These are phyloP conservation scores for Colletotrichum tropicale DNA, from an alignment of 2,329 filamentous ascomycete species.

Conservation along the genomic window DNA sequence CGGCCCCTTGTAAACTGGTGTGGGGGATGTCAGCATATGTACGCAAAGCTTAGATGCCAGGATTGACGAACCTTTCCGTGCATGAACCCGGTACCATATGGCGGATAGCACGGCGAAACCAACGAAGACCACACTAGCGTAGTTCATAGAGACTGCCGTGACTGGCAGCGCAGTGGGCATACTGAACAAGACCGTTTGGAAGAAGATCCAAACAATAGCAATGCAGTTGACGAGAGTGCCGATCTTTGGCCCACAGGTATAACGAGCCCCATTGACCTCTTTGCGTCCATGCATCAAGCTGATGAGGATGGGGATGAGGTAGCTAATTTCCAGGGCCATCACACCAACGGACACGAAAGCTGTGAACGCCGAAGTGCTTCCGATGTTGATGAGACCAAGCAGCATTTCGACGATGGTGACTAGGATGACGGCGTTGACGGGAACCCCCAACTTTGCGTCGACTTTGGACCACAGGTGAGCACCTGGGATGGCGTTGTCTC, in stretches of 20 bases:
- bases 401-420: conserved; percentile 67
- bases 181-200: conserved; percentile 75
- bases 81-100: conserved; percentile 59
- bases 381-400: conserved; percentile 72
- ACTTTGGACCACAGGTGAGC: conserved; percentile 64
- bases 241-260: conserved; percentile 61
- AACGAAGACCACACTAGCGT: conserved; percentile 74
- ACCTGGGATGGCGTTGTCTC: conserved; percentile 72
- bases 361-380: conserved; percentile 70
- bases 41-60: background rate
- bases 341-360: conserved; percentile 73
- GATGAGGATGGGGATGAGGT: conserved; percentile 69
- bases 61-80: background rate
- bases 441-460: conserved; percentile 65
- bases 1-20: background rate
- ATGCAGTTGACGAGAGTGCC: conserved; percentile 67
- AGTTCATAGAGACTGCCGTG: conserved; percentile 67
- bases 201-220: conserved; percentile 66
- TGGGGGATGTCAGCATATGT: background rate
- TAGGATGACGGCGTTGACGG: conserved; percentile 74
- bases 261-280: conserved; percentile 60
- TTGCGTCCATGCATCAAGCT: conserved; percentile 65
- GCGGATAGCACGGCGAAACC: conserved; percentile 65
- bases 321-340: conserved; percentile 71
- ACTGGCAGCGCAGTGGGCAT: conserved; percentile 70